A percentile compares a stretch with the other conserved stretches of the same genome.
Evolutionary conservation across 2,329 filamentous ascomycete species (phyloP).

Genomic region (Lecanosticta acicola): DNA sequence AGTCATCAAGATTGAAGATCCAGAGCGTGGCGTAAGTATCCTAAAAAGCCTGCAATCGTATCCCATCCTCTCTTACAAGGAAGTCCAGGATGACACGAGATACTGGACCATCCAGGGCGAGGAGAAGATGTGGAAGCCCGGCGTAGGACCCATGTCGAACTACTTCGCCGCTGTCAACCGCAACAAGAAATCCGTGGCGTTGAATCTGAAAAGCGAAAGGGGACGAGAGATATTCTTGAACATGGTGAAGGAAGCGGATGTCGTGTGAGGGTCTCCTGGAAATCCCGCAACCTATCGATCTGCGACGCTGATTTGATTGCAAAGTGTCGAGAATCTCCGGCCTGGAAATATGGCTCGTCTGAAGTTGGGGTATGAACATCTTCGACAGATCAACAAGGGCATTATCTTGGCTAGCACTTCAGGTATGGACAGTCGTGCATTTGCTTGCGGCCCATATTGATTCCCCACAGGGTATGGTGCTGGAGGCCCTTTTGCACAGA

Average conservation of each 20-base stretch:
- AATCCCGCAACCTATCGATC: too few relatives aligned
- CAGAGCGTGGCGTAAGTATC: constrained; percentile 19
- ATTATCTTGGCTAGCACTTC: constrained; percentile 43
- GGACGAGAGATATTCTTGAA: constrained; percentile 32
- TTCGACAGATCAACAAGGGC: constrained; percentile 35
- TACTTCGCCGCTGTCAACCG: constrained; percentile 44
- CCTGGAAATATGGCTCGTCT: constrained; percentile 40
- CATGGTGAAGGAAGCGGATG: constrained; percentile 36
- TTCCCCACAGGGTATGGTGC: constrained; percentile 40
- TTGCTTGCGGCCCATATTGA: too few relatives aligned
- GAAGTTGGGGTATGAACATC: constrained; percentile 37
- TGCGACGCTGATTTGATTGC: constrained; percentile 1
- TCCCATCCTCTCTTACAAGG: too few relatives aligned
- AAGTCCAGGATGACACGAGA: constrained; percentile 23
- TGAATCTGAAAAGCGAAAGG: constrained; percentile 38
- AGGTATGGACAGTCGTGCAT: too few relatives aligned
- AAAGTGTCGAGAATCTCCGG: constrained; percentile 39
- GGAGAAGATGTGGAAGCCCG: constrained; percentile 23
- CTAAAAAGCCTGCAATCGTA: too few relatives aligned
- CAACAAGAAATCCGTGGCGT: constrained; percentile 41
- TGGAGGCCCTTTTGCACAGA: constrained; percentile 38
- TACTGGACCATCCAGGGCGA: constrained; percentile 25
- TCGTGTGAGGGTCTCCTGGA: constrained; percentile 27
- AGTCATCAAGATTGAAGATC: constrained; percentile 30
- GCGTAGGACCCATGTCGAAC: constrained; percentile 21